Conservation (phyloP, 345 rosid species). For the Fremontodendron californicum region DNA sequence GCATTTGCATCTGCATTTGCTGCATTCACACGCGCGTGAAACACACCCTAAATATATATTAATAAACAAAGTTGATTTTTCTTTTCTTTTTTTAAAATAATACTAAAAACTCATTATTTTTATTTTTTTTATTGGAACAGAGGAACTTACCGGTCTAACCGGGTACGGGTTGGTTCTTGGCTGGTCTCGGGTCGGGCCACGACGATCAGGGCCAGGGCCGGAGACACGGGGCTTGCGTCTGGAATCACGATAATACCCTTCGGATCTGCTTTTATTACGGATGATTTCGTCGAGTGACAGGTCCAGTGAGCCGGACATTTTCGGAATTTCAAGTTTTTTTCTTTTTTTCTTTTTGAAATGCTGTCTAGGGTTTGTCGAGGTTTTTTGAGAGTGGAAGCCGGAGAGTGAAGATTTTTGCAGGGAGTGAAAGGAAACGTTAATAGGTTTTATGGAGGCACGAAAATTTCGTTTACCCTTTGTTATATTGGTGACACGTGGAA, state of each 20-base stretch:
- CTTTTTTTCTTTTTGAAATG: not conserved
- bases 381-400: not conserved
- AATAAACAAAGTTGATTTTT: not conserved
- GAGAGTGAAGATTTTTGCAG: not conserved
- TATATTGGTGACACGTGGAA: not conserved
- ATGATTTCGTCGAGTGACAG: constrained; percentile 15
- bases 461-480: not conserved
- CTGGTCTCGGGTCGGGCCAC: not conserved
- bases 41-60: not conserved
- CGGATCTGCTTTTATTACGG: constrained; percentile 1
- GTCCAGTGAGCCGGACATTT: constrained; percentile 9
- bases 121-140: too few species aligned
- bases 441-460: not conserved
- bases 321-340: not conserved
- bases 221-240: not conserved
- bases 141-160: constrained; percentile 1
- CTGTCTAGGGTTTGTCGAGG: not conserved
- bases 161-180: constrained; percentile 7
- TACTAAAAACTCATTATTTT: not conserved
- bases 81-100: not conserved
- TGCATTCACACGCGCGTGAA: constrained; percentile 6
- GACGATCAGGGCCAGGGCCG: constrained; percentile 12
- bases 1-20: constrained; percentile 28
- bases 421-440: not conserved
- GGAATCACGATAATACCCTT: constrained; percentile 3